phyloP scores from a whole-genome alignment of 441 rosid species.

The Erodium trifolium region DNA sequence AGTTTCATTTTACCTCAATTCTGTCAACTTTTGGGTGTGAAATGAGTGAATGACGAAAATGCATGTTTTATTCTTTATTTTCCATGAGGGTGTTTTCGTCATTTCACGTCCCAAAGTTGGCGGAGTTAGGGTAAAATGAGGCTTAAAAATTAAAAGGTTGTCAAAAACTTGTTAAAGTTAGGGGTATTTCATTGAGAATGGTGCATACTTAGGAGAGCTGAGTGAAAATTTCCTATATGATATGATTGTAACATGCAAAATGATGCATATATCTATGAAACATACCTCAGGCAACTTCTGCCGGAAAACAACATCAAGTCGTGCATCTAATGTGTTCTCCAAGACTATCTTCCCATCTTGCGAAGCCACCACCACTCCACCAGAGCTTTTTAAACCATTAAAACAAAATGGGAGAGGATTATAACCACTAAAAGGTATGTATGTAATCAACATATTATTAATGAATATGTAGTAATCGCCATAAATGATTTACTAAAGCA shows the following conservation, averaged over 20 bases:
- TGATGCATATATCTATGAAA: not conserved
- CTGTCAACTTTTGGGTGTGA: no score
- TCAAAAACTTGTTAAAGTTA: no score
- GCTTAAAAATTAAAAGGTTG: no score
- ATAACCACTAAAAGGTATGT: not conserved
- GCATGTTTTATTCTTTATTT: no score
- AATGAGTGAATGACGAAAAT: no score
- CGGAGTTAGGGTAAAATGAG: no score
- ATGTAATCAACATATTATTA: not conserved
- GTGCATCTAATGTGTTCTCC: slow-evolving; percentile 73
- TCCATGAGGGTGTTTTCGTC: no score
- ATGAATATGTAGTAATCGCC: not conserved
- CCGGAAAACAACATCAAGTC: slow-evolving; percentile 52
- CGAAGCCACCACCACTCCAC: slow-evolving; percentile 73
- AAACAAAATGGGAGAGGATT: slow-evolving; percentile 1
- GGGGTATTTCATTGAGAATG: no score
- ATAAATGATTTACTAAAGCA: no score
- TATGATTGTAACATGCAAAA: not conserved
- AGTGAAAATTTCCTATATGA: not conserved
- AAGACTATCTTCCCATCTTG: slow-evolving; percentile 71
- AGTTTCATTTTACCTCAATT: no score
- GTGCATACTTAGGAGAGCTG: no score
- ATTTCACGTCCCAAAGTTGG: no score
- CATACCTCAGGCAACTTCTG: slow-evolving; percentile 66
- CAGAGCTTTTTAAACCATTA: slow-evolving; percentile 38